Conservation (phyloP, 2,329 filamentous ascomycete genomes). For the Apiospora sp. region DNA sequence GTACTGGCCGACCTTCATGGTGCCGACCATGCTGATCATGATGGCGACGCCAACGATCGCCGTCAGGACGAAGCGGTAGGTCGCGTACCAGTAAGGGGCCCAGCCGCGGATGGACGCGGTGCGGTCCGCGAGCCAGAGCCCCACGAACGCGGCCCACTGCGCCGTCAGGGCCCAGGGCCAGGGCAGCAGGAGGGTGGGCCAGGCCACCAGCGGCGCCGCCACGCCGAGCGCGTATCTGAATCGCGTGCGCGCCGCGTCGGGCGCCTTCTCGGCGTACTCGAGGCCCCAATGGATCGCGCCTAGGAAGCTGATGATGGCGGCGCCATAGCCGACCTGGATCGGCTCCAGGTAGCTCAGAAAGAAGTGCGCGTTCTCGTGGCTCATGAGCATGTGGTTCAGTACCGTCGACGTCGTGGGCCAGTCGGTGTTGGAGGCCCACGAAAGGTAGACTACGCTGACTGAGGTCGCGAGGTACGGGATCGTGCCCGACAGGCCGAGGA, state of each 20-base stretch:
- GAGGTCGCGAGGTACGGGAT: slow-evolving; percentile 88
- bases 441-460: slow-evolving; percentile 79
- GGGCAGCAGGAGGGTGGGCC: slow-evolving; percentile 88
- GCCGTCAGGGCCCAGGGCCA: slow-evolving; percentile 84
- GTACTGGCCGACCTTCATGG: slow-evolving; percentile 72
- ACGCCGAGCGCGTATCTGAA: slow-evolving; percentile 87
- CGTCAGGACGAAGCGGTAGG: slow-evolving; percentile 91
- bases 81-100: slow-evolving; percentile 85
- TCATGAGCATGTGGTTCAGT: slow-evolving; percentile 71
- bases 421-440: slow-evolving; percentile 81
- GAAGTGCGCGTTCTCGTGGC: slow-evolving; percentile 74
- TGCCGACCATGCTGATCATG: slow-evolving; percentile 80
- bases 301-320: slow-evolving; percentile 91
- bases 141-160: slow-evolving; percentile 86
- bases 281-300: slow-evolving; percentile 94
- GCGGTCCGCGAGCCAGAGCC: slow-evolving; percentile 85
- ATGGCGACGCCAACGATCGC: slow-evolving; percentile 87
- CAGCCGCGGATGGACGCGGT: slow-evolving; percentile 77
- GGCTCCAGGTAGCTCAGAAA: slow-evolving; percentile 82
- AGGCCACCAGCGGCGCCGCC: slow-evolving; percentile 79
- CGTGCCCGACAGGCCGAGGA: slow-evolving; percentile 78
- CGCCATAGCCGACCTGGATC: slow-evolving; percentile 89
- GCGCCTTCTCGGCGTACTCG: slow-evolving; percentile 78
- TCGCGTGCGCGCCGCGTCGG: slow-evolving; percentile 68
- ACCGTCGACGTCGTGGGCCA: slow-evolving; percentile 65